Evolutionary conservation across 192 early-diverging fungal genomes (phyloP).

Genomic region (Mortierella hygrophila): DNA sequence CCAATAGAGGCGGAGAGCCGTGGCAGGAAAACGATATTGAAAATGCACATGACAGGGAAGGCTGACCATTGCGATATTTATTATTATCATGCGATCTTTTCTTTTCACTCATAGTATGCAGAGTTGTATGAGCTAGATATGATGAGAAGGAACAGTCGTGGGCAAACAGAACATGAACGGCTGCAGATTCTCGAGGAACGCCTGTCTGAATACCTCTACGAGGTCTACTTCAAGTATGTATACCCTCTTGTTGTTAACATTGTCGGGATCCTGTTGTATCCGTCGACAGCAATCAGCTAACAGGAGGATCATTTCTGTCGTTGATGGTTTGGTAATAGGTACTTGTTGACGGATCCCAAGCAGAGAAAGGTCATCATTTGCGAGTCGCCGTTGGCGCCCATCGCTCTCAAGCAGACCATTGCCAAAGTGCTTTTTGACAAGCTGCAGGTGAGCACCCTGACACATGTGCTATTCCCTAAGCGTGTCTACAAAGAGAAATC

Average conservation of each 20-base stretch:
- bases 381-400: slow-evolving; percentile 80
- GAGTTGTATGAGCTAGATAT: slow-evolving; percentile 65
- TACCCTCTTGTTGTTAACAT: background rate
- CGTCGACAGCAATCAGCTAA: background rate
- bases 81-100: background rate
- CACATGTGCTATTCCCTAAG: background rate
- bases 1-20: background rate
- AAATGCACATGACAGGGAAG: background rate
- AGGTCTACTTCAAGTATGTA: slow-evolving; percentile 64
- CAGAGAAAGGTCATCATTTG: slow-evolving; percentile 85
- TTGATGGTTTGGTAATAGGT: slow-evolving; percentile 50
- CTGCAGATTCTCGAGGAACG: slow-evolving; percentile 59
- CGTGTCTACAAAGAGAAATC: background rate
- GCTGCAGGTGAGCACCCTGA: slow-evolving; percentile 67
- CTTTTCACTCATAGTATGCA: slow-evolving; percentile 25
- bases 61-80: background rate
- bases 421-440: slow-evolving; percentile 80
- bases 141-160: slow-evolving; percentile 43
- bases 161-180: slow-evolving; percentile 47
- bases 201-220: slow-evolving; percentile 60
- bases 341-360: slow-evolving; percentile 87
- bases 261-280: background rate
- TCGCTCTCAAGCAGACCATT: slow-evolving; percentile 75
- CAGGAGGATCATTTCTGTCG: background rate
- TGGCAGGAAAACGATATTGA: background rate